Evolutionary conservation across 805 yeast species (phyloP), one percentile per base, ranked within the genome.

Genomic region (Diddensiella transvaalensis): DNA sequence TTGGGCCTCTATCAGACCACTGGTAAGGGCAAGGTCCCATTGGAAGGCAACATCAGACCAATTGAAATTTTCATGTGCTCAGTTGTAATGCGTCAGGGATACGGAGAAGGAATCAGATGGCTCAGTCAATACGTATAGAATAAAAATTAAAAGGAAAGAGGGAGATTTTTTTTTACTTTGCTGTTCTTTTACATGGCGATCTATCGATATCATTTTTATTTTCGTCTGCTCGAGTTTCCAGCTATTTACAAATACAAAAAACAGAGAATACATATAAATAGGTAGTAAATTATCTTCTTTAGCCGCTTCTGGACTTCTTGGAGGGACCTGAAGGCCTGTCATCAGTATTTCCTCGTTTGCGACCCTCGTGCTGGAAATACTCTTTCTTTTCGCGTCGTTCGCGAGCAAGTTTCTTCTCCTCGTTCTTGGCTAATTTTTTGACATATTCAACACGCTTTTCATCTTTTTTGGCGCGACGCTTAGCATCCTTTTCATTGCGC

Each of bases 41-140:
- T 79, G 52, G 80, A 79, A 37, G 84, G 82, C 52, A 80, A 76
- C 52, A 78, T 78, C 56, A 85, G 99, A 75, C 98, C 99, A 44
- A 82, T 91, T 49, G 99, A 93, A 74, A 81, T 93, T 40, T 93
- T 81, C 71, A 93, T 93, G 98, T 91, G 96, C 71, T 88, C 96
- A 22, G 96, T 93, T 57, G 96, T 90, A 48, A 86, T 90, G 96
- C 87, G 98, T 79, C 90, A 87, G 70, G 99, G 99, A 62, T 93
- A 93, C 70, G 95, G 96, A 52, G 98, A 93, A 62, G 99, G 96
- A 55, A 89, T 93, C 80, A 86, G 88, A 78, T 93, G 97, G 98
- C 80, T 93, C 65, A 88, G 96, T 53, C 96, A 93, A 74, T 91
- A 86, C 72, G 91, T 91, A 61, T 91, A 78, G 65, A 15, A 15